Evolutionary conservation across 2,329 filamentous ascomycete genomes (phyloP), one percentile per base, ranked within the genome.

Genomic region (Fusarium lateritium): DNA sequence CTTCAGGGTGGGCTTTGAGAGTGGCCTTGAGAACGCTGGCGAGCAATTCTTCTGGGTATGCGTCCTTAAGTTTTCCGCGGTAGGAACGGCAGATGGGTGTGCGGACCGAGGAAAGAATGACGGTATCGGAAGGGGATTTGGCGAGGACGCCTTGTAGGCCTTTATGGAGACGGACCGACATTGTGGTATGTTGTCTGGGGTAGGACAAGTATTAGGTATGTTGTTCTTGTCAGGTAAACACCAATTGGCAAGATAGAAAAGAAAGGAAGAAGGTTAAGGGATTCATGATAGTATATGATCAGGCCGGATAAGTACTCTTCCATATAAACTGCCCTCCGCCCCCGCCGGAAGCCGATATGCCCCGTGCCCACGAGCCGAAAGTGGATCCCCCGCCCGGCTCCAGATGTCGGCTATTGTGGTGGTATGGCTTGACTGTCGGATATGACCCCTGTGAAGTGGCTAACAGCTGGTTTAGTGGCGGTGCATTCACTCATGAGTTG

Each of bases 41-140:
- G 55, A 97, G 91, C 56, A 98, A 86, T 80, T 97, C 93, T 79
- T 98, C 94, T 17, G 96, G 94, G 82, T 95, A 94, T 49, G 94
- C 91, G 78, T 97, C 92, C 79, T 93, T 93, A 76, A 98, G 89
- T 19, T 88, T 87, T 75, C 94, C 94, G 76, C 93, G 93, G 83
- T 94, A 91, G 40, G 94, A 89, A 68, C 93, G 89, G 63, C 92
- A 95, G 69, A 98, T 87, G 40, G 94, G 92, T 9, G 94, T 98
- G 72, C 94, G 93, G 40, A 97, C 87, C n/a, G 94, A 90, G 21
- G 94, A 97, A 73, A 97, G 89, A 77, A 98, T 92, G 74, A 98
- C 93, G 42, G 94, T 88, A 82, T 98, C 94, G 69, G 90, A 88
- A 40, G 94, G 91, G 24, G 89, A 83, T 80, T 96, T 97, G 75